These are phyloP conservation scores for Sugiyamaella smithiae DNA, from an alignment of 805 yeast species.

Conservation along the genomic window DNA sequence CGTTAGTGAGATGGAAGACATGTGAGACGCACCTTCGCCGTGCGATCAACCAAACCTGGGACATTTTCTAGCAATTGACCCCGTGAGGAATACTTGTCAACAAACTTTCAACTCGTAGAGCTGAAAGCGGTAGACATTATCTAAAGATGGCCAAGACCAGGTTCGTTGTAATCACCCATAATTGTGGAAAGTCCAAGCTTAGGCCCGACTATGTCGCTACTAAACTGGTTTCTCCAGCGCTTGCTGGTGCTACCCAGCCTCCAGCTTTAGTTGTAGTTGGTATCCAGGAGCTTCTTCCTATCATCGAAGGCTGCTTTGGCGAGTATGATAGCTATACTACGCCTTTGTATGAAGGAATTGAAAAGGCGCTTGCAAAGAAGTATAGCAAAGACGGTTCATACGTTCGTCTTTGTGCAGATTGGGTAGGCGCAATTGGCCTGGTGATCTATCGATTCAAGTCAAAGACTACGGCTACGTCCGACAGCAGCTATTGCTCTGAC, in stretches of 20 bases:
- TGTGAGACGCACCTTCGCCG: too few species aligned
- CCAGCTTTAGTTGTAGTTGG: conserved; percentile 33
- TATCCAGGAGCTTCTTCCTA: conserved; percentile 37
- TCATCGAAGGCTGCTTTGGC: conserved; percentile 33
- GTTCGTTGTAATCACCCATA: conserved; percentile 28
- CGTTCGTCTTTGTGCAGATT: conserved; percentile 2
- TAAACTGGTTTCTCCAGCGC: conserved; percentile 8
- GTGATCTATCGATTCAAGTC: conserved; percentile 19
- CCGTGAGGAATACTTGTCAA: too few species aligned
- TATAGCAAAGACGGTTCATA: conserved; percentile 21
- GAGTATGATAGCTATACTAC: conserved; percentile 21
- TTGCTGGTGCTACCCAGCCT: conserved; percentile 6
- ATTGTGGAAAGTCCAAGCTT: conserved; percentile 29
- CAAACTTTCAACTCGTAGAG: too few species aligned
- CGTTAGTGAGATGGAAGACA: too few species aligned
- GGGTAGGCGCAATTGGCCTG: conserved; percentile 33
- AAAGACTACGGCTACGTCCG: background rate
- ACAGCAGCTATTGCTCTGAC: background rate
- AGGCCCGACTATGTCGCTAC: conserved; percentile 11
- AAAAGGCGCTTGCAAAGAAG: conserved; percentile 18
- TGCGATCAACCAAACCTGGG: too few species aligned
- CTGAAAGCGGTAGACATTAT: too few species aligned
- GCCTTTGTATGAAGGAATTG: conserved; percentile 30
- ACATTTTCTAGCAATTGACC: too few species aligned
- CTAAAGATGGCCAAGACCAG: conserved; percentile 1